Base-by-base conservation (phyloP, 2,329 filamentous ascomycete species). In the Passalora sequoiae region DNA sequence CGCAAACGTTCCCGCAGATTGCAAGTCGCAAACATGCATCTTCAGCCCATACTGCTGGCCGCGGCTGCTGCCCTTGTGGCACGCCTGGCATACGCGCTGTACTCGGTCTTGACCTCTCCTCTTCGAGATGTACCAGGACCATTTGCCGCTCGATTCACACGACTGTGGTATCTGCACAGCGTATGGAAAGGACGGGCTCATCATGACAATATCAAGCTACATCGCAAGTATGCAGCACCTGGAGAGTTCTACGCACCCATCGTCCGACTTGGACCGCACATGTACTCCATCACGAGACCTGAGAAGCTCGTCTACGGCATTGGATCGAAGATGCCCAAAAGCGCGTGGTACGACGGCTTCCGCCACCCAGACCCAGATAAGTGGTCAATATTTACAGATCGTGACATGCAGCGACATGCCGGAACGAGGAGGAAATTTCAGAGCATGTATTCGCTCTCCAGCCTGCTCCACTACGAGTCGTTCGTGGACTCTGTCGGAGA, bases 251-350 rank as follows among this genome's bases (percentile, higher is more conserved):
- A 50, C 28, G 49, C 46, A 8, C 50, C 52, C 1, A 37, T 56
- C 13, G 54, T 58, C 13, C 50, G 55, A 5, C 37, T 57, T 2
- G 55, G 48, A 8, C 55, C 55, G n/a, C 53, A 55, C 13, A 33
- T 47, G 30, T 53, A 53, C 40, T 50, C 43, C 8, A 51, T 54
- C 31, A 39, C 49, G 4, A 31, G 33, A 2, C 43, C 51, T 12
- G 43, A 54, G 4, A 50, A 53, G 29, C 40, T 19, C 8, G 47
- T 58, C n/a, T 57, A 55, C 35, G 48, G 44, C 1, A 54, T 53
- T 25, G 39, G 47, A 9, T 50, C 48, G 9, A 50, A 54, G 17
- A 47, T 59, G 57, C 15, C 64, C 19, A 56, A 56, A 35, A 45
- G 33, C 9, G 38, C 27, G 12, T 56, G 47, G 46, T 55, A 56